Evolutionary conservation across 768 basidiomycete species (phyloP), one percentile per base, ranked within the genome.

Genomic region (Ramaria rubella): DNA sequence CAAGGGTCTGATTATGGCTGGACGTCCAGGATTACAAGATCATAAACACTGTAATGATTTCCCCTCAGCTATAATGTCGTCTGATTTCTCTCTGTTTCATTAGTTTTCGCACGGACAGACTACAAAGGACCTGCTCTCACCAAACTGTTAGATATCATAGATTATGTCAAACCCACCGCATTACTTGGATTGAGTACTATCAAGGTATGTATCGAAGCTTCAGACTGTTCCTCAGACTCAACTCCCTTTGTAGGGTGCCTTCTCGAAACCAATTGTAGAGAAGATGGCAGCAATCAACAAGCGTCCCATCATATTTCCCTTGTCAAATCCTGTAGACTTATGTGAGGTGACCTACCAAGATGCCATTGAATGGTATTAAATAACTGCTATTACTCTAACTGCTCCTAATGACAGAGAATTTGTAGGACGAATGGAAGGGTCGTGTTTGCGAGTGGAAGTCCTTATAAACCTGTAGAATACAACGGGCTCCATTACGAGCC

Each of bases 151-250:
- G 68, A 72, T 19, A 73, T 76, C 29, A 64, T 77, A 60, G 69
- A 75, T 31, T 67, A 72, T 62, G 73, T 74, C 63, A 63, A 71
- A 58, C 75, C 75, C 6, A 76, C 75, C 11, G 74, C 73, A 5
- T 69, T 77, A 36, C 67, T 77, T 56, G 75, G 75, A 5, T 64
- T 77, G 12, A 72, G 70, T 33, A 76, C 75, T 21, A 72, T 72
- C 50, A 68, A 69, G 21, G 73, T 72, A 6, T 68, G 70, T 4
- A 19, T 24, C 42, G 40, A 21, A 19, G 7, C 14, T 42, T 8
- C 27, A 21, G 14, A 56, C 3, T 6, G 24, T 29, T 49, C 21
- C 6, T 29, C 19, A 9, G n/a, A 40, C 52, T 54, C 31, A 30
- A 21, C n/a, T 19, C 21, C 27, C 27, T n/a, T 3, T 56, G 21